Base-by-base conservation (phyloP, 257 asterid genomes). In the Plantago elongata region DNA sequence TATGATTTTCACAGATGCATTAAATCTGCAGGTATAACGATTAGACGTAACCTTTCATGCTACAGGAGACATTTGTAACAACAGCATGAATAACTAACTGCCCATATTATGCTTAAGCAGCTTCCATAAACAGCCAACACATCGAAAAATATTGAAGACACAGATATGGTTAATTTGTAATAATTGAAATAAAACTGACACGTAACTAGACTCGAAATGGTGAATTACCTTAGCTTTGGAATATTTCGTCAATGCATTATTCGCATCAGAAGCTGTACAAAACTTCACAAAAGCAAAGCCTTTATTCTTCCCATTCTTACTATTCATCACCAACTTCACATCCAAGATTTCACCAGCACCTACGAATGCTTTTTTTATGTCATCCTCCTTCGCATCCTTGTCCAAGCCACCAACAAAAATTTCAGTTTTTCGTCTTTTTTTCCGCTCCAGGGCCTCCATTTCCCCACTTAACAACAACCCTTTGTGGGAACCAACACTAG, bases 251-350 rank as follows among this genome's bases (percentile, higher is more conserved):
- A 88, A 70, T n/a, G 91, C 94, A 60, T 73, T 81, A 66, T 67
- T 81, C 27, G 94, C 91, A 78, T 81, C 87, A 67, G 78, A 80
- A 27, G 91, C 87, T 29, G 83, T 79, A 66, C 81, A 82, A 71
- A 75, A 88, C 48, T 74, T 75, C 66, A 88, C 72, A 67, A 88
- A 84, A 18, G 94, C 96, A 67, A 68, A 88, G 16, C 94, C 94
- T 66, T 77, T 87, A 57, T 77, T 84, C 82, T 74, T 84, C 50
- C 84, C 81, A 0, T 90, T 66, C 51, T 67, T 74, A 43, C 60
- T 37, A 56, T 78, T 74, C 82, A 66, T 85, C 75, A 71, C 48
- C 77, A 87, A 17, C 62, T 78, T 85, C 68, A 83, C 79, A 50
- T 74, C 85, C 66, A 54, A 66, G 62, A 87, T 61, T 63, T 54